Conservation (phyloP, 176 grass and related monocot genomes). For the Cenchrus purpureus region DNA sequence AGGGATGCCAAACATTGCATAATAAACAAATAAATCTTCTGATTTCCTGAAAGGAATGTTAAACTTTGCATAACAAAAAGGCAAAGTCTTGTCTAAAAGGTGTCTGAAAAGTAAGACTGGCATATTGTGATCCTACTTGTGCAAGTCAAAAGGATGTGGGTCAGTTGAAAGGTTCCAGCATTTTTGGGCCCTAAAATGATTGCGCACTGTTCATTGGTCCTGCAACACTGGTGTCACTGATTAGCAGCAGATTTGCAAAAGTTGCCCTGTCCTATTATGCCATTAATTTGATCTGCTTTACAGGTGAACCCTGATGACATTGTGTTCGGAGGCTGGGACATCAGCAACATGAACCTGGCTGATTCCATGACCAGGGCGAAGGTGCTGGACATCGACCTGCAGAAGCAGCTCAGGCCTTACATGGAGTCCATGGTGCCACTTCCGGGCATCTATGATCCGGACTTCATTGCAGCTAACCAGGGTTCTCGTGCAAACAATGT, state of each 20-base stretch:
- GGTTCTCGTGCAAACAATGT: slow-evolving; percentile 66
- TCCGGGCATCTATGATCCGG: slow-evolving; percentile 81
- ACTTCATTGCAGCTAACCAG: slow-evolving; percentile 96
- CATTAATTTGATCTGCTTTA: not conserved
- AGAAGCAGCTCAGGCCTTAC: slow-evolving; percentile 96
- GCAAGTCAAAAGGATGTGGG: slow-evolving; percentile 6
- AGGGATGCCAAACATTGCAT: not conserved
- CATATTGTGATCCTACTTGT: slow-evolving; percentile 28
- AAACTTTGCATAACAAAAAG: not conserved
- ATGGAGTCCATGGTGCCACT: slow-evolving; percentile 96
- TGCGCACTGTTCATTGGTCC: not conserved
- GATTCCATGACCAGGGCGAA: slow-evolving; percentile 96
- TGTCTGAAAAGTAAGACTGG: slow-evolving; percentile 10
- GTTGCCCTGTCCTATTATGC: not conserved
- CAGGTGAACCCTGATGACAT: slow-evolving; percentile 96
- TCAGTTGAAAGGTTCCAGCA: slow-evolving; percentile 27
- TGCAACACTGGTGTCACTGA: not conserved
- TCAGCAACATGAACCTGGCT: slow-evolving; percentile 93
- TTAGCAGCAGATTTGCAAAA: slow-evolving; percentile 6
- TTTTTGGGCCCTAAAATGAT: slow-evolving; percentile 19
- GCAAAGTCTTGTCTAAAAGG: slow-evolving; percentile 11
- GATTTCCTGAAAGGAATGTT: not conserved
- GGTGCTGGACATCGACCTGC: slow-evolving; percentile 93
- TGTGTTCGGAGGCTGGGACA: slow-evolving; percentile 96
- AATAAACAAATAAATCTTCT: not conserved